A percentile compares a stretch with the other conserved stretches of the same genome.
phyloP scores from a whole-genome alignment of 768 basidiomycete species.

The Termitomyces sp. region DNA sequence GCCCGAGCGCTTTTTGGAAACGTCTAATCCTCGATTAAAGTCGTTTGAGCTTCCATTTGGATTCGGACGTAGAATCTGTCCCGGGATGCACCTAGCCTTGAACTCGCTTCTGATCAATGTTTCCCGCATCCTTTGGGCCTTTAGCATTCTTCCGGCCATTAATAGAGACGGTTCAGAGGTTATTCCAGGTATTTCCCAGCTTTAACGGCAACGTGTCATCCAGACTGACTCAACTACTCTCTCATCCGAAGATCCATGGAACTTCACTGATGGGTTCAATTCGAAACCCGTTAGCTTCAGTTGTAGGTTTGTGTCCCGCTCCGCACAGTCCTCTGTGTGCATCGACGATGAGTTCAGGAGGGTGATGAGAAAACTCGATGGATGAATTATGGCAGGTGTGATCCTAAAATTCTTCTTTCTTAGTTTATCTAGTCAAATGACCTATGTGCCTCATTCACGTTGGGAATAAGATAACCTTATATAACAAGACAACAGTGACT shows the following conservation, averaged over 20 bases:
- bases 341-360: constrained; percentile 21
- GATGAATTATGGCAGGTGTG: neutral
- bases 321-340: constrained; percentile 12
- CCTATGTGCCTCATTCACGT: neutral
- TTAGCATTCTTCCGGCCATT: constrained; percentile 24
- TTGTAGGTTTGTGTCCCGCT: constrained; percentile 24
- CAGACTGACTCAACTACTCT: neutral
- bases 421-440: neutral
- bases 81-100: constrained; percentile 29
- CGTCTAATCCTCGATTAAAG: constrained; percentile 1
- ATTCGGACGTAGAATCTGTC: constrained; percentile 36
- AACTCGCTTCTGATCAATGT: constrained; percentile 29
- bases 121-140: constrained; percentile 30
- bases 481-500: neutral
- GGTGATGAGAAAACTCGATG: neutral
- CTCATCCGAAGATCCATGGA: constrained; percentile 18
- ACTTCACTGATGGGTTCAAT: constrained; percentile 31
- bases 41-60: constrained; percentile 28
- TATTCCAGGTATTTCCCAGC: constrained; percentile 7
- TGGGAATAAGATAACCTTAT: neutral
- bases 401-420: neutral
- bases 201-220: neutral
- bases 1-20: constrained; percentile 19
- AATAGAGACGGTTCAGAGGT: constrained; percentile 2
- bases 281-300: constrained; percentile 27